Evolutionary conservation across 176 grass and related monocot genomes (phyloP), one percentile per base, ranked within the genome.

Genomic region (Zea luxurians): DNA sequence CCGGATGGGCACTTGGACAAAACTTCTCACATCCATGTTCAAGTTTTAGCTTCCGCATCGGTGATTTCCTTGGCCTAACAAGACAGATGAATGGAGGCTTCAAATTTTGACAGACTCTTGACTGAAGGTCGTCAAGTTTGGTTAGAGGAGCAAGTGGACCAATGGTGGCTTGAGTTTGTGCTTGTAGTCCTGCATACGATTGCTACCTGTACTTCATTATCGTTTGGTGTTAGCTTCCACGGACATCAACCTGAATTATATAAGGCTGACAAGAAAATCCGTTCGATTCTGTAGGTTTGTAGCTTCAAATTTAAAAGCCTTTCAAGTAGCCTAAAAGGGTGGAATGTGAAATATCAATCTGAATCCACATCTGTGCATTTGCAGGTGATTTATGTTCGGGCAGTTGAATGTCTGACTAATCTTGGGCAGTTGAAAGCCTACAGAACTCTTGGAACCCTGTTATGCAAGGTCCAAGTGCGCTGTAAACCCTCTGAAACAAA

Each of bases 1-100:
- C 72, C 62, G 85, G 46, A 88, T 88, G 83, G 89, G 95, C 40
- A 94, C 89, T 13, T 98, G 95, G 95, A 83, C 35, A 62, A 85
- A 89, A 66, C 81, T 98, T 62, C 45, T 92, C 15, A 81, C 71
- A 81, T 90, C 75, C 18, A 66, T 89, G 34, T 86, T 66, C 43
- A 68, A 71, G 64, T 50, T 61, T 53, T 42, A 68, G 64, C 63
- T 45, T 66, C 75, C 46, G 63, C 45, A n/a, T 53, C 3, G 0
- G 10, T 64, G 64, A 34, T 70, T 64, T 75, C 37, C 3, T 34
- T 49, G 45, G 63, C 47, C 41, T 72, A 37, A 66, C 35, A 67
- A 67, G 47, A 48, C 73, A 48, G 6, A 7, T 58, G 48, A 87
- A 71, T 8, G 48, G 17, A 54, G 10, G 4, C 27, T 48, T 82